Conservation (phyloP, 306 rosid genomes). For the Vigna hirtella region DNA sequence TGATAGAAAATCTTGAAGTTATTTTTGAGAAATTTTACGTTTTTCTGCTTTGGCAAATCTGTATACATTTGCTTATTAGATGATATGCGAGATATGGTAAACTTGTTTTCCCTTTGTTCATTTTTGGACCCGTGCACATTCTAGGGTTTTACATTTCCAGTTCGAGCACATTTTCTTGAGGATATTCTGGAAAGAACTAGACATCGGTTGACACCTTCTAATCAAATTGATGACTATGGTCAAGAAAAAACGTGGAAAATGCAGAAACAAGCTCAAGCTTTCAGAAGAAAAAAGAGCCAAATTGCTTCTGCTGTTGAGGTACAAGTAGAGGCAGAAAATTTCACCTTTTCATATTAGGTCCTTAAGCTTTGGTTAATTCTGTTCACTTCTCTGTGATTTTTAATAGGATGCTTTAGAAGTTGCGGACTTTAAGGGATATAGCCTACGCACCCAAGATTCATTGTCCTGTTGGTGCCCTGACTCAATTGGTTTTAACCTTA, state of each 20-base stretch:
- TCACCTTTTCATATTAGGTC: neutral
- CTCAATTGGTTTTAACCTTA: conserved; percentile 86
- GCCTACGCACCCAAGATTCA: conserved; percentile 73
- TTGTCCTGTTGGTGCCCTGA: conserved; percentile 91
- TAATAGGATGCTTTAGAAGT: conserved; percentile 76
- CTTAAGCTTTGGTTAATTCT: conserved; percentile 12
- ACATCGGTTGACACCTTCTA: conserved; percentile 74
- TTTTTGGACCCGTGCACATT: conserved; percentile 34
- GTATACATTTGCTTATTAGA: conserved; percentile 4
- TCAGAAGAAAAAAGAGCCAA: conserved; percentile 86
- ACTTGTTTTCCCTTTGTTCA: conserved; percentile 41
- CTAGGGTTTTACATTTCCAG: conserved; percentile 96
- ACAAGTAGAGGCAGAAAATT: conserved; percentile 19
- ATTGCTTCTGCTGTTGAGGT: conserved; percentile 94
- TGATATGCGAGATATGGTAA: neutral
- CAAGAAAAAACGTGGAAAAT: conserved; percentile 90
- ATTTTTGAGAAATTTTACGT: conserved; percentile 11
- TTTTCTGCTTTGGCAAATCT: conserved; percentile 29
- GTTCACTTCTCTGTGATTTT: conserved; percentile 44
- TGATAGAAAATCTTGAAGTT: conserved; percentile 15
- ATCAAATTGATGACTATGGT: conserved; percentile 96
- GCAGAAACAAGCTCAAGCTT: conserved; percentile 82
- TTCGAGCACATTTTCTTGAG: conserved; percentile 82
- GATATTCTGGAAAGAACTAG: conserved; percentile 78
- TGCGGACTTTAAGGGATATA: conserved; percentile 72